Percentiles rank a stretch among this genome's conserved stretches.
Evolutionary conservation across 176 grass and related monocot species (phyloP).

Genomic region (Eleusine indica): DNA sequence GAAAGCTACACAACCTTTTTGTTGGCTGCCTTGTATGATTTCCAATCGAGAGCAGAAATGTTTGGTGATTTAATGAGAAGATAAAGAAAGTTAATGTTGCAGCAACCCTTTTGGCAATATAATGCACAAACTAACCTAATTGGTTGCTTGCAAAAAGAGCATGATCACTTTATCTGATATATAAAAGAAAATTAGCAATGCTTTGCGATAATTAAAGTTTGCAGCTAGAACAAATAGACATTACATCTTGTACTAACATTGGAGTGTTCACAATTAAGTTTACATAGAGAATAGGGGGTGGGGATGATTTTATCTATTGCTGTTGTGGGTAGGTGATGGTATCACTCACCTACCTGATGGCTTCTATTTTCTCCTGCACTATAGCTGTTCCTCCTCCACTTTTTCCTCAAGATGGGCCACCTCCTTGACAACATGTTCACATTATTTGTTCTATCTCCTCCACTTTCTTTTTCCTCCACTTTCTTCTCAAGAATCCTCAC

Average conservation of each 20-base stretch:
- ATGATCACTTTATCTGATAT: constrained; percentile 22
- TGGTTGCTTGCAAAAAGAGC: not conserved
- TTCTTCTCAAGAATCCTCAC: constrained; percentile 47
- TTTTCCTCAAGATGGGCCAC: constrained; percentile 52
- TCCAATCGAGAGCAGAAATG: not conserved
- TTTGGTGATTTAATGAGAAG: not conserved
- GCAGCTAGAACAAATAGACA: not conserved
- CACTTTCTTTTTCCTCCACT: constrained; percentile 20
- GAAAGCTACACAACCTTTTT: too few species aligned
- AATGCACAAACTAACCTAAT: constrained; percentile 18
- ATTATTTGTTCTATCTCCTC: constrained; percentile 47
- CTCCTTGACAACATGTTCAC: not conserved
- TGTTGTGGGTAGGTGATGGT: constrained; percentile 65
- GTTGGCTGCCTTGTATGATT: too few species aligned
- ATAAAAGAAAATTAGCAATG: not conserved
- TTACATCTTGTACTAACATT: constrained; percentile 20
- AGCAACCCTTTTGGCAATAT: not conserved
- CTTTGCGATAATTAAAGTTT: not conserved
- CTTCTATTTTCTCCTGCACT: constrained; percentile 80
- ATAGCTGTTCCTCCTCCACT: constrained; percentile 55
- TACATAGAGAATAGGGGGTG: too few species aligned
- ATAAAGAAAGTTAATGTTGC: not conserved
- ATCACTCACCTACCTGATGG: constrained; percentile 70
- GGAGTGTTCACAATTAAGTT: too few species aligned
- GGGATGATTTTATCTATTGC: constrained; percentile 35